Percentiles rank a stretch among this genome's conserved stretches.
phyloP scores from a whole-genome alignment of 768 basidiomycete species.

The Boletus sensibilis region DNA sequence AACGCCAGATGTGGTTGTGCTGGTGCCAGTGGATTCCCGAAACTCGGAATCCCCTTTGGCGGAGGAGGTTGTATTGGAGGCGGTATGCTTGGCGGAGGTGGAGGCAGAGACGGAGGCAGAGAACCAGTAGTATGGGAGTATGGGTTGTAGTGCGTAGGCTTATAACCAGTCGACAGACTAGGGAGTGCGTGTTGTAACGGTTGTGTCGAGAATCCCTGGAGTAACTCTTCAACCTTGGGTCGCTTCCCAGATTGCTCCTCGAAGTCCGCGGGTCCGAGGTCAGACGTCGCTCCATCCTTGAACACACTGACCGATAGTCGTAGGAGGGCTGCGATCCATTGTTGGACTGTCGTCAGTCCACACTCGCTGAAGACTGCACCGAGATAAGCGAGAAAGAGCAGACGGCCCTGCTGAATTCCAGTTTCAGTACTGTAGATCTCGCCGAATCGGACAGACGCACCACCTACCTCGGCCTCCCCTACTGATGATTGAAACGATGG shows the following conservation, averaged over 20 bases:
- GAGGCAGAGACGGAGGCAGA: conserved; percentile 23
- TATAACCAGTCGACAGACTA: conserved; percentile 18
- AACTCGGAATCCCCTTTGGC: conserved; percentile 28
- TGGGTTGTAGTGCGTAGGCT: conserved; percentile 32
- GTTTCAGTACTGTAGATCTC: conserved; percentile 17
- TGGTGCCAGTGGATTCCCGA: conserved; percentile 58
- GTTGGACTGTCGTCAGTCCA: conserved; percentile 49
- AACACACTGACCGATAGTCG: conserved; percentile 25
- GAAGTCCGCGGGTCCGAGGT: conserved; percentile 26
- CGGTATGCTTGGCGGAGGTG: conserved; percentile 30
- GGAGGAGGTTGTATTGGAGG: conserved; percentile 39
- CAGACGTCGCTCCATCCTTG: conserved; percentile 11
- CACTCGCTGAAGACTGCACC: conserved; percentile 59
- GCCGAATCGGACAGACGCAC: conserved; percentile 12
- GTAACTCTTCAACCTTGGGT: conserved; percentile 29
- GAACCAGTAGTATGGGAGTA: conserved; percentile 17
- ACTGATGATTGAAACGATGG: conserved; percentile 27
- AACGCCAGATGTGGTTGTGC: conserved; percentile 65
- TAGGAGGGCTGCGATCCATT: conserved; percentile 53
- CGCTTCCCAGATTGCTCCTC: conserved; percentile 32
- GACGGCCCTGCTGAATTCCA: conserved; percentile 48
- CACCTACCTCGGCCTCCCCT: conserved; percentile 39
- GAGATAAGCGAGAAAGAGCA: conserved; percentile 65
- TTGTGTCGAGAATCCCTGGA: conserved; percentile 33
- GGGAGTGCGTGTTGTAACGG: conserved; percentile 22